A percentile compares a stretch with the other conserved stretches of the same genome.
Evolutionary conservation across 2,329 filamentous ascomycete genomes (phyloP).

Genomic region (Lecanoromycetidae sp.): DNA sequence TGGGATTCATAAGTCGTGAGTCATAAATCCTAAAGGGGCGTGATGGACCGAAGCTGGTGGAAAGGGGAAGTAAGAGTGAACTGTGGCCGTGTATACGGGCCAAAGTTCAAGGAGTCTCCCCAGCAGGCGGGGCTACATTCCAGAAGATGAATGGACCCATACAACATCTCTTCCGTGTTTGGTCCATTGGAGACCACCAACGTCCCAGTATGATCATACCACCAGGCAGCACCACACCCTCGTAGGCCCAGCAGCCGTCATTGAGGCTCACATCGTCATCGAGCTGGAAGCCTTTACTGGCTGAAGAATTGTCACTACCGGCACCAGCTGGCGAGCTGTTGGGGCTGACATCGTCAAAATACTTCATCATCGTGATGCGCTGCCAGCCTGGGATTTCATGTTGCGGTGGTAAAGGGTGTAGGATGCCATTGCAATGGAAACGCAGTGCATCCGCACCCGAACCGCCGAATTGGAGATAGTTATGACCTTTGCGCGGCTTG

Average conservation of each 20-base stretch:
- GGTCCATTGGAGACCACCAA: conserved; percentile 33
- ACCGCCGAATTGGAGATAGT: conserved; percentile 22
- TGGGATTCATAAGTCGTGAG: neutral
- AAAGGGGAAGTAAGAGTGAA: neutral
- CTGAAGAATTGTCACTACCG: neutral
- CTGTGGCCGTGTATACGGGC: too few relatives aligned
- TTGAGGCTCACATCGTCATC: conserved; percentile 16
- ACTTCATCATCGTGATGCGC: conserved; percentile 44
- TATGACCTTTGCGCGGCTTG: conserved; percentile 3
- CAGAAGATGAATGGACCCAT: conserved; percentile 28
- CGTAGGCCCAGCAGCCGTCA: conserved; percentile 26
- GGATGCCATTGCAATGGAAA: conserved; percentile 33
- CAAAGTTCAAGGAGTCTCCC: neutral
- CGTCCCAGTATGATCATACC: conserved; percentile 37
- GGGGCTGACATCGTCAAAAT: conserved; percentile 21
- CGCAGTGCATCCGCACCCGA: conserved; percentile 28
- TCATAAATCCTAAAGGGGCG: neutral
- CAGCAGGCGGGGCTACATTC: too few relatives aligned
- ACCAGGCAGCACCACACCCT: conserved; percentile 37
- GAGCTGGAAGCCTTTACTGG: neutral
- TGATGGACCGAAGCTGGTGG: too few relatives aligned
- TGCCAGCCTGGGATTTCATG: conserved; percentile 41
- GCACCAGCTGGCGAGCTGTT: conserved; percentile 15
- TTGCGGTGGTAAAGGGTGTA: conserved; percentile 40
- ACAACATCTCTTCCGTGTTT: neutral